Evolutionary conservation across 2,329 filamentous ascomycete species (phyloP).

Genomic region (Domatiomyces catenatus): DNA sequence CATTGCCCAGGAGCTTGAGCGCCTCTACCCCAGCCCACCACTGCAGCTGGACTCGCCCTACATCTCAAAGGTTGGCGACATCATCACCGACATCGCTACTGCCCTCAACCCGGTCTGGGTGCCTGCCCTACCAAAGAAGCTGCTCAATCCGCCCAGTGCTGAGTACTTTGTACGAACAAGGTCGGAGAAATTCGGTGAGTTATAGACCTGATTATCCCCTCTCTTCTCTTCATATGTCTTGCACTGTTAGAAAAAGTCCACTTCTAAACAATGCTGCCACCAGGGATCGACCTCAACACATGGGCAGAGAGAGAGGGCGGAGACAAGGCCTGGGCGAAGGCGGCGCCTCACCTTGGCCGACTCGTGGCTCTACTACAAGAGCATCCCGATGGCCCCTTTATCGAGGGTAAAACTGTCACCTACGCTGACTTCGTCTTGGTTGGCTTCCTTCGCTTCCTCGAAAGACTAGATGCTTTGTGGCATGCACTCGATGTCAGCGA

Average conservation of each 20-base stretch:
- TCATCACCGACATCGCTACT: slow-evolving; percentile 22
- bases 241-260: not conserved
- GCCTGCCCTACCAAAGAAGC: slow-evolving; percentile 31
- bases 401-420: slow-evolving; percentile 40
- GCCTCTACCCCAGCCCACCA: slow-evolving; percentile 41
- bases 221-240: not conserved
- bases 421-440: slow-evolving; percentile 47
- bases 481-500: slow-evolving; percentile 1
- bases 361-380: slow-evolving; percentile 36
- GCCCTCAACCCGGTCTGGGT: slow-evolving; percentile 31
- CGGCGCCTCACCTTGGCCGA: slow-evolving; percentile 24
- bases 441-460: slow-evolving; percentile 31
- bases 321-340: slow-evolving; percentile 35
- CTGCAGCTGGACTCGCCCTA: slow-evolving; percentile 42
- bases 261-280: not conserved
- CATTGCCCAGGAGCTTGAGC: slow-evolving; percentile 47
- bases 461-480: slow-evolving; percentile 13
- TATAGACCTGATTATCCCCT: not conserved
- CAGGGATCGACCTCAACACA: not conserved
- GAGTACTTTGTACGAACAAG: slow-evolving; percentile 45
- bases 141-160: slow-evolving; percentile 38
- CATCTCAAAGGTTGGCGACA: slow-evolving; percentile 30
- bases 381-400: slow-evolving; percentile 43
- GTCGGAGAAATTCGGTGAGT: slow-evolving; percentile 15
- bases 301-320: slow-evolving; percentile 28